These are phyloP conservation scores for Lentithecium fluviatile DNA, from an alignment of 495 filamentous ascomycete genomes.

Conservation along the genomic window DNA sequence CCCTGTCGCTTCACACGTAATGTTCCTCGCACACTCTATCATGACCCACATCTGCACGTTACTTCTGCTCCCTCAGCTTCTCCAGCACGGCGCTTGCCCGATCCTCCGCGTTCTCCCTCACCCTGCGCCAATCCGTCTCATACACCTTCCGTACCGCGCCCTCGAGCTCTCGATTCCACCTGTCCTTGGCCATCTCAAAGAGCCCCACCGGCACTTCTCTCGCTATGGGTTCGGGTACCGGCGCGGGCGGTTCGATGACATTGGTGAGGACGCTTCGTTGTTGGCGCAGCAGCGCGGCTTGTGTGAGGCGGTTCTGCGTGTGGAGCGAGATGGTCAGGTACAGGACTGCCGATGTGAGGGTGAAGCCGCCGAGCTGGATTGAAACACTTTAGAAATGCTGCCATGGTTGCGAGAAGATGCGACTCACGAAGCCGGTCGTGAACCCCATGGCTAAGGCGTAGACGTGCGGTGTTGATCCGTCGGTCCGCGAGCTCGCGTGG, in stretches of 20 bases:
- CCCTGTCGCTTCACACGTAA: not conserved
- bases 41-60: constrained; percentile 1
- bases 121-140: constrained; percentile 40
- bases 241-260: constrained; percentile 53
- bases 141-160: constrained; percentile 38
- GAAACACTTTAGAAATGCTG: not conserved
- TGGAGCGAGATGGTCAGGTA: constrained; percentile 79
- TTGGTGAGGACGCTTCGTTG: constrained; percentile 61
- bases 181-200: constrained; percentile 44
- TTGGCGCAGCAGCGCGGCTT: constrained; percentile 69
- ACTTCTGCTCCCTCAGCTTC: constrained; percentile 36
- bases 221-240: constrained; percentile 67
- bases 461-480: not conserved
- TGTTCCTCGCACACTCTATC: not conserved
- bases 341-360: constrained; percentile 76
- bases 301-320: constrained; percentile 64
- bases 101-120: constrained; percentile 41
- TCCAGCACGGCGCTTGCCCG: constrained; percentile 27
- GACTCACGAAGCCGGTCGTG: constrained; percentile 76
- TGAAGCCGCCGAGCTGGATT: constrained; percentile 72
- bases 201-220: constrained; percentile 39
- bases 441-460: constrained; percentile 61
- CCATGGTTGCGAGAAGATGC: not conserved
- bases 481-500: not conserved
- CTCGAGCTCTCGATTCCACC: constrained; percentile 45